Evolutionary conservation across 495 filamentous ascomycete genomes (phyloP).

Genomic region (Penicillium samsonianum): DNA sequence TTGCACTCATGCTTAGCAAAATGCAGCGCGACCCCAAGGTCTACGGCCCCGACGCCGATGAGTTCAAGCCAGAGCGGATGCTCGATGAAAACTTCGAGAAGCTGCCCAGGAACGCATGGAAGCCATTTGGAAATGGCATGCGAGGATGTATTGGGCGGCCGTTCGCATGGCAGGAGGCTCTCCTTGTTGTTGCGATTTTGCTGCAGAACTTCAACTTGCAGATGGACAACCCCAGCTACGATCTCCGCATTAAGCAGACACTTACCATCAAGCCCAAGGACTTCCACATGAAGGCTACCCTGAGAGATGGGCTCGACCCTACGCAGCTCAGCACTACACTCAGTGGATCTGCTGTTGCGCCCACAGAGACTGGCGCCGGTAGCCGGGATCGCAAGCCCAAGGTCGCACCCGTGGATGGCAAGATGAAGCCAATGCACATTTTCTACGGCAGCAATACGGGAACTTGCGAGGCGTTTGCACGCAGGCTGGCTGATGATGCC

Average conservation of each 20-base stretch:
- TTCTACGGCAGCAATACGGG: conserved; percentile 75
- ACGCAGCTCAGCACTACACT: conserved; percentile 58
- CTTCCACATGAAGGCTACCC: conserved; percentile 66
- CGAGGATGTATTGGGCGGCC: conserved; percentile 65
- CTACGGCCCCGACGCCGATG: conserved; percentile 60
- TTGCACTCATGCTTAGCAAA: conserved; percentile 57
- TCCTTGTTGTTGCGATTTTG: conserved; percentile 56
- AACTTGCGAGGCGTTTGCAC: conserved; percentile 71
- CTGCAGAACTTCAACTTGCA: conserved; percentile 65
- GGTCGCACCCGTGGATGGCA: conserved; percentile 16
- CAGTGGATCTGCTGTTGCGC: conserved; percentile 22
- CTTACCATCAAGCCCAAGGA: conserved; percentile 76
- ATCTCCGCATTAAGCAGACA: conserved; percentile 64
- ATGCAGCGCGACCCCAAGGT: conserved; percentile 69
- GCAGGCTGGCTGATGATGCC: conserved; percentile 61
- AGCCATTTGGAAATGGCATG: conserved; percentile 63
- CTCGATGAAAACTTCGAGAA: conserved; percentile 60
- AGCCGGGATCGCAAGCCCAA: conserved; percentile 28
- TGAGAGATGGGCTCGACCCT: conserved; percentile 59
- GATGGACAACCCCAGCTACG: conserved; percentile 56
- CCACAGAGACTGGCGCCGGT: conserved; percentile 16
- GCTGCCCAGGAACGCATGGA: conserved; percentile 61
- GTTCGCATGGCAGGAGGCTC: conserved; percentile 67
- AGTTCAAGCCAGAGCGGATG: conserved; percentile 70
- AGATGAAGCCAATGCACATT: conserved; percentile 58